Evolutionary conservation across 1,284 basidiomycete genomes (phyloP).

Genomic region (Boletus holoroseus): DNA sequence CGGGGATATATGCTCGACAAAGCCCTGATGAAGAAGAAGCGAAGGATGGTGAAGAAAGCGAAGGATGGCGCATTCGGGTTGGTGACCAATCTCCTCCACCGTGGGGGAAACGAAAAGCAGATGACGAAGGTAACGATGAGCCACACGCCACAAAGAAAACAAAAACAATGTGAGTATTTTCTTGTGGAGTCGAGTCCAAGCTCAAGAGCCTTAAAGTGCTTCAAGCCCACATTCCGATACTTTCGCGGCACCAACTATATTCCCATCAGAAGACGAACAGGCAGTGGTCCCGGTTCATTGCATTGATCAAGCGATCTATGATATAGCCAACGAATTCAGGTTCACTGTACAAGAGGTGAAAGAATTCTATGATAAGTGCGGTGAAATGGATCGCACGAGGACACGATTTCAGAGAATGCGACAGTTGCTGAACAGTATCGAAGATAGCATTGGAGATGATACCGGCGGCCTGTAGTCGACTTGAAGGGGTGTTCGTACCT

Average conservation of each 20-base stretch:
- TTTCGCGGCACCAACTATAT: slow-evolving; percentile 4
- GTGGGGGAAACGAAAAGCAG: slow-evolving; percentile 59
- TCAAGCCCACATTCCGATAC: slow-evolving; percentile 4
- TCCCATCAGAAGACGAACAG: slow-evolving; percentile 9
- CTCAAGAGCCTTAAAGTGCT: slow-evolving; percentile 3
- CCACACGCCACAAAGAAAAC: slow-evolving; percentile 23
- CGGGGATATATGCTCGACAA: slow-evolving; percentile 24
- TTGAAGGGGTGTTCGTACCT: not conserved
- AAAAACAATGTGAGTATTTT: slow-evolving; percentile 27
- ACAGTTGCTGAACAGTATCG: slow-evolving; percentile 43
- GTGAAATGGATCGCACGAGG: slow-evolving; percentile 60
- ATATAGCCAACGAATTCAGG: slow-evolving; percentile 59
- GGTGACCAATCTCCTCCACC: slow-evolving; percentile 55
- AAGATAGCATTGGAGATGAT: slow-evolving; percentile 31
- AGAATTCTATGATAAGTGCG: slow-evolving; percentile 65
- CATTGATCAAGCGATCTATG: slow-evolving; percentile 54
- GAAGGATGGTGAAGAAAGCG: slow-evolving; percentile 54
- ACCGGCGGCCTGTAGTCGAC: slow-evolving; percentile 14
- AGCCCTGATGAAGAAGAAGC: slow-evolving; percentile 49
- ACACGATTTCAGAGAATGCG: slow-evolving; percentile 62
- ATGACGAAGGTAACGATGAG: slow-evolving; percentile 32
- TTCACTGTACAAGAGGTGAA: slow-evolving; percentile 70
- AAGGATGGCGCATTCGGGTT: slow-evolving; percentile 60
- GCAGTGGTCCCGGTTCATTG: slow-evolving; percentile 42
- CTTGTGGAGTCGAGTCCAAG: not conserved